These are phyloP conservation scores for Saitozyma podzolica DNA, from an alignment of 768 basidiomycete genomes.

Conservation along the genomic window DNA sequence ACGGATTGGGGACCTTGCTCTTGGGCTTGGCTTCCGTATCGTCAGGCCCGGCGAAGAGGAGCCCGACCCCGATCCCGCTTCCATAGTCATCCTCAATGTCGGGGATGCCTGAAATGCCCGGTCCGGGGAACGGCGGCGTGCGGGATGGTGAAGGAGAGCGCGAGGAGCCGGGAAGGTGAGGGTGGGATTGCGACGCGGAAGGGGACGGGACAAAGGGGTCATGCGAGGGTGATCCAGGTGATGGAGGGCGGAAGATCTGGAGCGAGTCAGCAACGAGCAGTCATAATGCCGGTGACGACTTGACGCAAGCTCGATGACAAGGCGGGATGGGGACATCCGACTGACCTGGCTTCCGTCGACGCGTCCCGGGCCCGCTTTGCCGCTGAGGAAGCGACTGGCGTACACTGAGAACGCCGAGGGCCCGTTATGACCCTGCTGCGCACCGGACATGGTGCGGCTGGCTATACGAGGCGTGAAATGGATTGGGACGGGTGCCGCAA, in stretches of 20 bases:
- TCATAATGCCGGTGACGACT: background rate
- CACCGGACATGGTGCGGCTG: too few species aligned
- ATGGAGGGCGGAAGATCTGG: conserved; percentile 39
- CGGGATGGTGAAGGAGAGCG: conserved; percentile 28
- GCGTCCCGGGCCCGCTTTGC: conserved; percentile 17
- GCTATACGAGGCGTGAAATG: too few species aligned
- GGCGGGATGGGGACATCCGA: conserved; percentile 2
- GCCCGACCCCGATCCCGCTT: conserved; percentile 26
- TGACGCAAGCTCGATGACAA: background rate
- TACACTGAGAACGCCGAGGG: conserved; percentile 42
- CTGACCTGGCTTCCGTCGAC: conserved; percentile 41
- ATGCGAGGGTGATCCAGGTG: conserved; percentile 33
- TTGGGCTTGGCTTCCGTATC: background rate
- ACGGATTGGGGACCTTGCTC: conserved; percentile 34
- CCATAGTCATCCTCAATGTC: conserved; percentile 27
- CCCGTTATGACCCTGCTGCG: conserved; percentile 3
- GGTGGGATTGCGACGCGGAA: conserved; percentile 29
- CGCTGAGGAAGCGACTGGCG: conserved; percentile 38
- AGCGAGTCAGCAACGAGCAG: conserved; percentile 2
- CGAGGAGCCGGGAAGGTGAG: conserved; percentile 37
- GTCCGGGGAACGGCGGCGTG: conserved; percentile 43
- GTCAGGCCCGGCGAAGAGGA: conserved; percentile 24
- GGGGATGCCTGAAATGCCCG: conserved; percentile 37
- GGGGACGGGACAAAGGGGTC: conserved; percentile 45
- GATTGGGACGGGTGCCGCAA: too few species aligned